Evolutionary conservation across 2,329 filamentous ascomycete genomes (phyloP).

Genomic region (Penicillium sp.): DNA sequence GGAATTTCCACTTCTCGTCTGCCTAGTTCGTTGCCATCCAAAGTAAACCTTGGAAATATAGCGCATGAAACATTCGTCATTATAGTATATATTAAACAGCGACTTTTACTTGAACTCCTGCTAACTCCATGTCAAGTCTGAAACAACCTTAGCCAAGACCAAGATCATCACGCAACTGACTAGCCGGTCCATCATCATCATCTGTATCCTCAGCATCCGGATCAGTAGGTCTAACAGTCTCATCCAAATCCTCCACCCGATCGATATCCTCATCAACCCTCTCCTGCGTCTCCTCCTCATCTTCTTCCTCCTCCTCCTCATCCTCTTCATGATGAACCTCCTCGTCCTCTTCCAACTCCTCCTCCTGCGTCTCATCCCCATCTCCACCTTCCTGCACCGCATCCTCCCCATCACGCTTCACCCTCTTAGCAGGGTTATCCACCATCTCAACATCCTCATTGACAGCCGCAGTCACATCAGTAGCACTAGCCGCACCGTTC

Average conservation of each 20-base stretch:
- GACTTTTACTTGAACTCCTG: slow-evolving; percentile 1
- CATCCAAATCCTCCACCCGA: slow-evolving; percentile 41
- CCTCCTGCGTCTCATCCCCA: slow-evolving; percentile 27
- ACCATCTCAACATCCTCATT: slow-evolving; percentile 23
- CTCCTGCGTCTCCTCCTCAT: slow-evolving; percentile 21
- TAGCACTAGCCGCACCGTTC: slow-evolving; percentile 26
- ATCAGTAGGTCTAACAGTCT: slow-evolving; percentile 26
- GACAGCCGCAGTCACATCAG: slow-evolving; percentile 4
- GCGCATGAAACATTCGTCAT: slow-evolving; percentile 20
- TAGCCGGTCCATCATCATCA: slow-evolving; percentile 32
- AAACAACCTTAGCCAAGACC: slow-evolving; percentile 24
- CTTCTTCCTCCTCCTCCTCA: slow-evolving; percentile 23
- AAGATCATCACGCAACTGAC: slow-evolving; percentile 34
- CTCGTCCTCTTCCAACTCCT: slow-evolving; percentile 27
- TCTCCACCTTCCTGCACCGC: not conserved
- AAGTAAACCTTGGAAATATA: not conserved
- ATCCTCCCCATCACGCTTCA: slow-evolving; percentile 22
- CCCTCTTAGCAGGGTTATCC: slow-evolving; percentile 25
- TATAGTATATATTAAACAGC: slow-evolving; percentile 23
- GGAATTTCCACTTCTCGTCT: not conserved
- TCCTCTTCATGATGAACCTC: slow-evolving; percentile 24
- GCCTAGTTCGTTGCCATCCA: not conserved
- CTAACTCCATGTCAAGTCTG: not conserved
- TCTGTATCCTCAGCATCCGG: slow-evolving; percentile 38
- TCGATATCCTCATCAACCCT: slow-evolving; percentile 37